Percentiles rank a stretch among this genome's conserved stretches.
Conservation (phyloP, 2,329 filamentous ascomycete genomes). For the Didymella arachidicola region DNA sequence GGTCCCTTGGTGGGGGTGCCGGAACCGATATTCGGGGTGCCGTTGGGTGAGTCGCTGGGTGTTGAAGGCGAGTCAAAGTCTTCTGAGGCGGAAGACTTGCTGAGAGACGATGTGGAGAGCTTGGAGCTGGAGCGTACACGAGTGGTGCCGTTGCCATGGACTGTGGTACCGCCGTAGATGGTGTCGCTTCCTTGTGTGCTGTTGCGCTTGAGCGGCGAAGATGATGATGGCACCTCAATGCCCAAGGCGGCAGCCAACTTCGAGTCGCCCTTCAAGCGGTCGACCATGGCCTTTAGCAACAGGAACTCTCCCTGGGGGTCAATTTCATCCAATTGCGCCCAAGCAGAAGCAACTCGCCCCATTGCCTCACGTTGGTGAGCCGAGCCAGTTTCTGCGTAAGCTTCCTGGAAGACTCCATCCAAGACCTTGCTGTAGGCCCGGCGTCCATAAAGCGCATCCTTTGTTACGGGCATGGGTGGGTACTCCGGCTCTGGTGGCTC, state of each 20-base stretch:
- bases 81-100: slow-evolving; percentile 30
- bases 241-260: slow-evolving; percentile 64
- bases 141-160: slow-evolving; percentile 45
- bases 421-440: slow-evolving; percentile 82
- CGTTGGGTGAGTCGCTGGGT: slow-evolving; percentile 27
- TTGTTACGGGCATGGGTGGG: slow-evolving; percentile 64
- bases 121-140: slow-evolving; percentile 45
- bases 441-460: slow-evolving; percentile 83
- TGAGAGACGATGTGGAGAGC: slow-evolving; percentile 24
- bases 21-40: slow-evolving; percentile 36
- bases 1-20: slow-evolving; percentile 59
- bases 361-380: slow-evolving; percentile 82
- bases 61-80: slow-evolving; percentile 31
- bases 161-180: slow-evolving; percentile 45
- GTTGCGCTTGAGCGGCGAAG: slow-evolving; percentile 38
- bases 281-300: slow-evolving; percentile 78
- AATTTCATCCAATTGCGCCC: slow-evolving; percentile 80
- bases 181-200: slow-evolving; percentile 44
- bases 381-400: slow-evolving; percentile 78
- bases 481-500: slow-evolving; percentile 58
- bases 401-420: slow-evolving; percentile 83
- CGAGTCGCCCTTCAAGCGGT: slow-evolving; percentile 73
- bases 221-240: slow-evolving; percentile 40
- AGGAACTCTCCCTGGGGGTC: slow-evolving; percentile 92
- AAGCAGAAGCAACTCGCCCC: slow-evolving; percentile 82